phyloP scores from a whole-genome alignment of 352 stramenopile species.

The Achlya hypogyna region DNA sequence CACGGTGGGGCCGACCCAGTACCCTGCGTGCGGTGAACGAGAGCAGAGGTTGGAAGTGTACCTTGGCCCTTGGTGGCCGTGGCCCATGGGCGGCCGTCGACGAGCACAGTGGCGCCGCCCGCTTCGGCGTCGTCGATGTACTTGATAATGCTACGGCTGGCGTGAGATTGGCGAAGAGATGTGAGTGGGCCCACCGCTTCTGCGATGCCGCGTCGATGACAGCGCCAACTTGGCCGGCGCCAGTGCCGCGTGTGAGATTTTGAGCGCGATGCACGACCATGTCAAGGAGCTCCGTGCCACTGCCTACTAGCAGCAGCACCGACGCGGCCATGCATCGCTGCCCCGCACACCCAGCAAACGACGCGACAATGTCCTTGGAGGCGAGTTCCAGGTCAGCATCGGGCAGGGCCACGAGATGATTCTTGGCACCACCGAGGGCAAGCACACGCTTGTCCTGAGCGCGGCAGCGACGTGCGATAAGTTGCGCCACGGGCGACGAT shows the following conservation, averaged over 20 bases:
- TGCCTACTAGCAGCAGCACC: slow-evolving; percentile 88
- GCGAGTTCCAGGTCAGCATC: slow-evolving; percentile 90
- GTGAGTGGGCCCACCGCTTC: slow-evolving; percentile 23
- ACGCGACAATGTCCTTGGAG: slow-evolving; percentile 92
- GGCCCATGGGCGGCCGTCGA: slow-evolving; percentile 86
- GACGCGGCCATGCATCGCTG: slow-evolving; percentile 85
- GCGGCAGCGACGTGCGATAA: slow-evolving; percentile 86
- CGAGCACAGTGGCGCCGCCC: slow-evolving; percentile 77
- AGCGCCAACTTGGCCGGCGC: slow-evolving; percentile 89
- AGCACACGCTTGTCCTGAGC: slow-evolving; percentile 91
- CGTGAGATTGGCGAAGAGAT: background rate
- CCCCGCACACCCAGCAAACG: slow-evolving; percentile 92
- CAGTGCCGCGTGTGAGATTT: slow-evolving; percentile 80
- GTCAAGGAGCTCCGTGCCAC: slow-evolving; percentile 67
- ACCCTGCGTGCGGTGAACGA: slow-evolving; percentile 18
- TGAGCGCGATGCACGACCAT: slow-evolving; percentile 82
- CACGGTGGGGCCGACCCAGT: slow-evolving; percentile 94
- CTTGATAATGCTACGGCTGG: slow-evolving; percentile 67
- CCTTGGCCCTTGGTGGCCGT: slow-evolving; percentile 35
- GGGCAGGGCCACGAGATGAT: slow-evolving; percentile 93
- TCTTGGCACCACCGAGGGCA: slow-evolving; percentile 94
- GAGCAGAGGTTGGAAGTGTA: background rate
- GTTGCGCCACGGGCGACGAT: slow-evolving; percentile 87
- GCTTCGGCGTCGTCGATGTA: slow-evolving; percentile 90
- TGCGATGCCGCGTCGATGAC: slow-evolving; percentile 91